Conservation (phyloP, 768 basidiomycete genomes). For the Russula abietina region DNA sequence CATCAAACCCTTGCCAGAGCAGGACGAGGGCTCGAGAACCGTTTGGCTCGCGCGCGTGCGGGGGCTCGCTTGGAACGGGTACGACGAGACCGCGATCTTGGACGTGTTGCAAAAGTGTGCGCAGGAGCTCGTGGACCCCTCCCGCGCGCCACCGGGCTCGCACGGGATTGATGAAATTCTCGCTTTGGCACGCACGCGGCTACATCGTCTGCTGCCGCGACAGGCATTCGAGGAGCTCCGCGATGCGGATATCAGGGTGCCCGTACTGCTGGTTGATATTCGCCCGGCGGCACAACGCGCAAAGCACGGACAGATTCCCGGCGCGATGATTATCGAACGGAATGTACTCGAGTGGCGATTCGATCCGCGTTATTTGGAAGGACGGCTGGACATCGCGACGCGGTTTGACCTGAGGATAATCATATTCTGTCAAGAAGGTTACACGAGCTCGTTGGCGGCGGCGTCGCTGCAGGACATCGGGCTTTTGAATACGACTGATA, state of each 20-base stretch:
- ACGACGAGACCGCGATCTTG: slow-evolving; percentile 63
- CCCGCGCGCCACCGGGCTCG: slow-evolving; percentile 59
- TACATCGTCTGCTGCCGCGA: slow-evolving; percentile 55
- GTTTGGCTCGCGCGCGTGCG: slow-evolving; percentile 44
- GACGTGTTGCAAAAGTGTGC: slow-evolving; percentile 64
- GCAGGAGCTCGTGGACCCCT: slow-evolving; percentile 53
- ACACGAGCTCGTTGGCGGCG: slow-evolving; percentile 68
- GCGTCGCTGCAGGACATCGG: slow-evolving; percentile 63
- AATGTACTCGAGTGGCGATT: slow-evolving; percentile 78
- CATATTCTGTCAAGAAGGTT: slow-evolving; percentile 69
- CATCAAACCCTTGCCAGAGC: slow-evolving; percentile 32
- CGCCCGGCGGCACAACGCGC: slow-evolving; percentile 58
- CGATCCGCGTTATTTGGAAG: slow-evolving; percentile 53
- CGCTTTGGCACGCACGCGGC: slow-evolving; percentile 49
- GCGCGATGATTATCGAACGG: slow-evolving; percentile 68
- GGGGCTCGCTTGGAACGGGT: slow-evolving; percentile 47
- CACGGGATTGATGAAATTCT: slow-evolving; percentile 54
- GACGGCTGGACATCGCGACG: slow-evolving; percentile 60
- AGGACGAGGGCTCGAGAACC: slow-evolving; percentile 23
- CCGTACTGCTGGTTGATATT: slow-evolving; percentile 74
- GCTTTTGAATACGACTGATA: slow-evolving; percentile 67
- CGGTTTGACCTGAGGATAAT: slow-evolving; percentile 71
- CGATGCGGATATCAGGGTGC: slow-evolving; percentile 42
- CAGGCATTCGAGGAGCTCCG: slow-evolving; percentile 59
- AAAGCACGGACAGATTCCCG: slow-evolving; percentile 52